Evolutionary conservation across 108 stramenopile species (phyloP), one percentile per base, ranked within the genome.

Genomic region (Fragilaria radians): DNA sequence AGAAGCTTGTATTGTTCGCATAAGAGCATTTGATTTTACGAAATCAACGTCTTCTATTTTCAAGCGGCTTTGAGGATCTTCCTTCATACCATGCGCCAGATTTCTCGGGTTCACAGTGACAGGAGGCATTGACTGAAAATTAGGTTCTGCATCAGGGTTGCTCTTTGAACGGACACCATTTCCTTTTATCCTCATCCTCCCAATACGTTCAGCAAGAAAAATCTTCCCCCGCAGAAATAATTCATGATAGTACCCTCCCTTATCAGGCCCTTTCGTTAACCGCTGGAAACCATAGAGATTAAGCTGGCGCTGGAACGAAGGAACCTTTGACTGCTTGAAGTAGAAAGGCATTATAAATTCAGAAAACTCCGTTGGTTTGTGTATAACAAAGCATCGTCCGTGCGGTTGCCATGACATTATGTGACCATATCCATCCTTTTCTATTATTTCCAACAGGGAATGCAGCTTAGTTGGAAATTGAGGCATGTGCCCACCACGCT

Each of bases 201-300:
- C 74, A 50, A 92, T 88, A 30, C 67, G 45, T 22, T 82, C 76
- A 3, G 79, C 67, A 30, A 92, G 57, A 52, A 79, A 80, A 30
- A 48, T 48, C 53, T 81, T 84, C 50, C 82, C 80, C 27, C 78
- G 65, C 25, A 93, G 61, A 62, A 89, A 89, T 45, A 79, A 61
- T 63, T 89, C 88, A 58, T 93, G 85, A 71, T 89, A 88, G 60
- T 80, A 83, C 19, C 65, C 75, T 4, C 86, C 86, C 62, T 78
- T 72, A 56, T 86, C 85, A 19, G 71, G 55, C 9, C 91, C 91
- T 21, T 58, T 54, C 17, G 85, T 86, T 28, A 93, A 52, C 42
- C 89, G 82, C 33, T 73, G 81, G 70, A 95, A 95, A 31, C 94
- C 94, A 57, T 95, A 93, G 5, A 95, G 84, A 57, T 95, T 95